phyloP scores from a whole-genome alignment of 75 land plant genomes.

The Picea sitchensis region DNA sequence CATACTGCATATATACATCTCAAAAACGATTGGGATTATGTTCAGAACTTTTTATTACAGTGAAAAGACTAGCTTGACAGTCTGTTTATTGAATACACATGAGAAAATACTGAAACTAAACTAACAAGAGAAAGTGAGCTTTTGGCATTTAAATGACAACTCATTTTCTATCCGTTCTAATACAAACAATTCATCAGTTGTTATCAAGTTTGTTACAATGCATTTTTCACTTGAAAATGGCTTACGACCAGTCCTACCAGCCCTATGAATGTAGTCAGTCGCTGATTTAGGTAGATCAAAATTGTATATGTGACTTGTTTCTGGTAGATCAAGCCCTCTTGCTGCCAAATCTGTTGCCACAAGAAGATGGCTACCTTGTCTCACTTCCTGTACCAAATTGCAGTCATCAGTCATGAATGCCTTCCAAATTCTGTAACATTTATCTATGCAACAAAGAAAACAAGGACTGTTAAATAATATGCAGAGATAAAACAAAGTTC shows the following conservation, averaged over 20 bases:
- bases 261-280: constrained; percentile 83
- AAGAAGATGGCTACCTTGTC: constrained; percentile 48
- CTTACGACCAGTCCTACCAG: constrained; percentile 83
- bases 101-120: neutral
- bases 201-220: constrained; percentile 66
- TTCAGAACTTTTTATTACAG: neutral
- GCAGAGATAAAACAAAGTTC: too few species aligned
- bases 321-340: constrained; percentile 91
- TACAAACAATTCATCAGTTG: constrained; percentile 75
- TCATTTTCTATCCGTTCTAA: constrained; percentile 84
- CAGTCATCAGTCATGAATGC: constrained; percentile 15
- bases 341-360: constrained; percentile 90
- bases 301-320: constrained; percentile 92
- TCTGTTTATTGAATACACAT: neutral
- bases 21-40: neutral
- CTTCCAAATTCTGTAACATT: constrained; percentile 8
- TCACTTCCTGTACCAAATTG: constrained; percentile 46
- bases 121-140: constrained; percentile 3
- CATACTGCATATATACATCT: neutral
- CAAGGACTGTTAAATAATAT: neutral
- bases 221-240: constrained; percentile 66
- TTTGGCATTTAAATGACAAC: constrained; percentile 54
- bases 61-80: neutral
- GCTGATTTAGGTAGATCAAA: constrained; percentile 80
- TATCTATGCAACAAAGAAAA: neutral